A percentile compares a stretch with the other conserved stretches of the same genome.
phyloP scores from a whole-genome alignment of 129 eudicot genomes.

The Gnaphalium uliginosum region DNA sequence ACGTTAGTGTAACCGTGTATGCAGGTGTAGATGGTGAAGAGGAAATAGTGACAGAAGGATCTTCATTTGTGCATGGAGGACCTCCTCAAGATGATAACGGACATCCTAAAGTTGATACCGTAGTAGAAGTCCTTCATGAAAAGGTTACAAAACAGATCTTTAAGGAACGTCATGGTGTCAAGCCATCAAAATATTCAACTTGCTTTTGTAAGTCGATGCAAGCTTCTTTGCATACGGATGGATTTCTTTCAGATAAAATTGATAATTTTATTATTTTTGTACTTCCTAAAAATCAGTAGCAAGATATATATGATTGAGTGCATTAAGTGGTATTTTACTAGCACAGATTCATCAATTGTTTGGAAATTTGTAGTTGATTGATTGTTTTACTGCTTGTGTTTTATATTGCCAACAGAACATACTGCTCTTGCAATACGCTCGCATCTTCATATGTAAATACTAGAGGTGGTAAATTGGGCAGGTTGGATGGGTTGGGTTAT shows the following conservation, averaged over 20 bases:
- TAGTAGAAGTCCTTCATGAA: slow-evolving; percentile 77
- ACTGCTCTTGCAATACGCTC: background rate
- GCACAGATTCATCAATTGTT: background rate
- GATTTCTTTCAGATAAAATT: background rate
- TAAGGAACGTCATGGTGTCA: slow-evolving; percentile 94
- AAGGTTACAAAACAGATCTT: slow-evolving; percentile 89
- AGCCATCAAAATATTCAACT: slow-evolving; percentile 96
- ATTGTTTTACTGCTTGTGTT: background rate
- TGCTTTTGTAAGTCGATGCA: slow-evolving; percentile 75
- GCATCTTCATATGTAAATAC: background rate
- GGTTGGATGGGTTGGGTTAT: background rate
- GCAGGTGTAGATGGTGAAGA: slow-evolving; percentile 52
- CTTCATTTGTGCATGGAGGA: slow-evolving; percentile 81
- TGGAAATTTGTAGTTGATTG: background rate
- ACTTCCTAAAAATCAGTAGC: slow-evolving; percentile 18
- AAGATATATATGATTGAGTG: slow-evolving; percentile 6
- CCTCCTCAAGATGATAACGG: slow-evolving; percentile 65
- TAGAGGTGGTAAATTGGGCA: background rate
- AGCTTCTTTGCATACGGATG: background rate
- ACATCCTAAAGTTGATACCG: slow-evolving; percentile 71
- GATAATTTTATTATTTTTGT: background rate
- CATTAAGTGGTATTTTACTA: background rate
- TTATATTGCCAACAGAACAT: background rate
- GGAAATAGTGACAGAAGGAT: slow-evolving; percentile 65
- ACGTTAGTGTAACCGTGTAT: background rate